Evolutionary conservation across 371 early-diverging fungal species (phyloP).

Genomic region (Thermomucor indicae-seudaticae): DNA sequence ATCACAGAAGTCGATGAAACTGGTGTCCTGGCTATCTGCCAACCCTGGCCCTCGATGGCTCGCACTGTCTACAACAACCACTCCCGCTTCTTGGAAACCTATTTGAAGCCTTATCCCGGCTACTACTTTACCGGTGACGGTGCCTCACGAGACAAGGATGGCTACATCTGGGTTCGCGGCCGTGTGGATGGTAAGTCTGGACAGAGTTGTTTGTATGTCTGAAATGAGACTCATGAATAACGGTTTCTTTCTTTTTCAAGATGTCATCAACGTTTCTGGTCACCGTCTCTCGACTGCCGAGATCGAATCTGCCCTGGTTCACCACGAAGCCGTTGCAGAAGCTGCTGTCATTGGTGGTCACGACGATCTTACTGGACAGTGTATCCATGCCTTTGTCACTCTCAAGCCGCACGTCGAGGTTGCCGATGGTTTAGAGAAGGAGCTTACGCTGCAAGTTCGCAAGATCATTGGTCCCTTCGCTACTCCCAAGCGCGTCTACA

Average conservation of each 20-base stretch:
- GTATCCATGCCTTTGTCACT: constrained; percentile 74
- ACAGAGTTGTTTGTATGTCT: neutral
- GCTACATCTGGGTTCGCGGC: constrained; percentile 93
- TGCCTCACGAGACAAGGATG: constrained; percentile 86
- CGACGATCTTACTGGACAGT: constrained; percentile 93
- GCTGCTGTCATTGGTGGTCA: constrained; percentile 92
- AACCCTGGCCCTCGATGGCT: constrained; percentile 95
- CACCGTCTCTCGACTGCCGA: constrained; percentile 97
- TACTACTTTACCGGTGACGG: constrained; percentile 93
- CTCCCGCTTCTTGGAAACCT: constrained; percentile 84
- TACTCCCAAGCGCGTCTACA: constrained; percentile 81
- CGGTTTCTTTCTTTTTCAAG: constrained; percentile 8
- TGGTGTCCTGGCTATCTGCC: constrained; percentile 89
- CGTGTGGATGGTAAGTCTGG: constrained; percentile 72
- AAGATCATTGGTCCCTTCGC: constrained; percentile 94
- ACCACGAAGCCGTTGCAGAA: constrained; percentile 81
- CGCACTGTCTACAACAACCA: constrained; percentile 90
- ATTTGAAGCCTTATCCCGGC: constrained; percentile 83
- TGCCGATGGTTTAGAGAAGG: constrained; percentile 49
- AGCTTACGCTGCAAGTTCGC: constrained; percentile 77
- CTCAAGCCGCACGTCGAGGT: constrained; percentile 55
- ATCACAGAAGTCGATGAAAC: constrained; percentile 87
- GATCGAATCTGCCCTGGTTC: constrained; percentile 87
- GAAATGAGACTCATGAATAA: too few species aligned
- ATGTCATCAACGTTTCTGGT: constrained; percentile 99